Evolutionary conservation across 2,329 filamentous ascomycete genomes (phyloP).

Genomic region (Alternaria sp.): DNA sequence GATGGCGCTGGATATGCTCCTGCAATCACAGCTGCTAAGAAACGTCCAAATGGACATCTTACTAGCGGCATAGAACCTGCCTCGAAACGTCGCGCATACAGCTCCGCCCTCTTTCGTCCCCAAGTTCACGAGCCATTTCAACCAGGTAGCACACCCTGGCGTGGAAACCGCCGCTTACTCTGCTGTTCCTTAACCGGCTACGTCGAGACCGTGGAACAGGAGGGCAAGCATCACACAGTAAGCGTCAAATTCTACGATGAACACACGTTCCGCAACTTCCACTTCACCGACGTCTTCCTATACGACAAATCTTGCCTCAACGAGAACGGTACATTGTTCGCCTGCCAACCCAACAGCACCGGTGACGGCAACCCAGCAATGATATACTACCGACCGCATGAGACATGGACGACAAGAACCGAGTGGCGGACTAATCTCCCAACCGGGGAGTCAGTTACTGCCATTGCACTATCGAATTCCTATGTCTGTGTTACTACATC

Average conservation of each 20-base stretch:
- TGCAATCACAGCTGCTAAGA: constrained; percentile 65
- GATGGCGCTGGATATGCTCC: constrained; percentile 89
- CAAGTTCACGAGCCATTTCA: constrained; percentile 86
- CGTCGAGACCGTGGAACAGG: constrained; percentile 96
- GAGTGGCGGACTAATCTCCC: constrained; percentile 94
- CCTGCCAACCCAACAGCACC: constrained; percentile 67
- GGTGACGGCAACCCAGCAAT: constrained; percentile 68
- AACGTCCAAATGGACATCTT: constrained; percentile 61
- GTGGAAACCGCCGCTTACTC: constrained; percentile 89
- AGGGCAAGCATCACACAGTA: constrained; percentile 83
- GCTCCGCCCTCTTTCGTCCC: constrained; percentile 60
- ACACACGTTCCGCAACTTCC: constrained; percentile 89
- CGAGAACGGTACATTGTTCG: constrained; percentile 84
- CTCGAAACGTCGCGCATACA: constrained; percentile 59
- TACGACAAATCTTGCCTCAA: constrained; percentile 95
- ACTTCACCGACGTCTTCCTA: constrained; percentile 94
- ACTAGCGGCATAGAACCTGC: constrained; percentile 53
- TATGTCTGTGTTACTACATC: constrained; percentile 90
- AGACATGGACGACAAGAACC: constrained; percentile 89
- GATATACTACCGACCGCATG: constrained; percentile 96
- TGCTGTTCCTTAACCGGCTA: constrained; percentile 93
- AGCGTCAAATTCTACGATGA: constrained; percentile 98
- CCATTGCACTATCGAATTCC: constrained; percentile 88
- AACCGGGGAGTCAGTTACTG: constrained; percentile 80
- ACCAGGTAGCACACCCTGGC: constrained; percentile 93